These are phyloP conservation scores for Coniferiporia weirii DNA, from an alignment of 1,284 basidiomycete genomes.

Conservation along the genomic window DNA sequence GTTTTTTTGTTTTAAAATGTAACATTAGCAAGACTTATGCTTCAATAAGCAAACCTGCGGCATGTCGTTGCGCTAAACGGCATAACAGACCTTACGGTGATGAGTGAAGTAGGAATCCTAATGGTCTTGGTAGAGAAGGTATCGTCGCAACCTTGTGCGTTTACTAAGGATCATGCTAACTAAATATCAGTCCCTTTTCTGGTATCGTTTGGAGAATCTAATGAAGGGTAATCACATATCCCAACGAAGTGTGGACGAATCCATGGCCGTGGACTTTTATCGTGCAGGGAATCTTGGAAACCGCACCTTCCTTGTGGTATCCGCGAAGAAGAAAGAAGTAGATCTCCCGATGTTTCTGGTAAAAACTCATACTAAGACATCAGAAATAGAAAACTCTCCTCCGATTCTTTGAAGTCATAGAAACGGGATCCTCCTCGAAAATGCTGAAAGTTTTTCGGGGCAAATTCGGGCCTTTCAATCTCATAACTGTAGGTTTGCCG, in stretches of 20 bases:
- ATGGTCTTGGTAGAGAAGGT: background rate
- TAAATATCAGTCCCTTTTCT: conserved; percentile 38
- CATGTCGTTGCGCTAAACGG: background rate
- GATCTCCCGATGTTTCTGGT: background rate
- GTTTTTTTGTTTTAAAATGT: background rate
- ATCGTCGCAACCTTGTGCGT: background rate
- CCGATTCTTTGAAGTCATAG: background rate
- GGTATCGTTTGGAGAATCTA: background rate
- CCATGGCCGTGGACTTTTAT: background rate
- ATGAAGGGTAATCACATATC: background rate
- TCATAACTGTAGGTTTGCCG: background rate
- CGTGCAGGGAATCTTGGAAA: background rate
- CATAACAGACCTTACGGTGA: background rate
- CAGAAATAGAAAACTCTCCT: background rate
- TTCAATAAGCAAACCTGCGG: background rate
- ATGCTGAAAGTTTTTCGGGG: background rate
- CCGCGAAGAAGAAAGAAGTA: conserved; percentile 1
- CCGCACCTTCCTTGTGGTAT: conserved; percentile 1
- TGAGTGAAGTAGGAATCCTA: background rate
- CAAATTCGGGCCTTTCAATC: background rate
- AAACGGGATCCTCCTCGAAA: background rate
- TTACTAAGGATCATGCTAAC: background rate
- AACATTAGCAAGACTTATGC: background rate
- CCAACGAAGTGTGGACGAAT: background rate
- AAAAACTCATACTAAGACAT: background rate